Evolutionary conservation across 2,329 filamentous ascomycete species (phyloP).

Genomic region (Stagonosporopsis rhizophila): DNA sequence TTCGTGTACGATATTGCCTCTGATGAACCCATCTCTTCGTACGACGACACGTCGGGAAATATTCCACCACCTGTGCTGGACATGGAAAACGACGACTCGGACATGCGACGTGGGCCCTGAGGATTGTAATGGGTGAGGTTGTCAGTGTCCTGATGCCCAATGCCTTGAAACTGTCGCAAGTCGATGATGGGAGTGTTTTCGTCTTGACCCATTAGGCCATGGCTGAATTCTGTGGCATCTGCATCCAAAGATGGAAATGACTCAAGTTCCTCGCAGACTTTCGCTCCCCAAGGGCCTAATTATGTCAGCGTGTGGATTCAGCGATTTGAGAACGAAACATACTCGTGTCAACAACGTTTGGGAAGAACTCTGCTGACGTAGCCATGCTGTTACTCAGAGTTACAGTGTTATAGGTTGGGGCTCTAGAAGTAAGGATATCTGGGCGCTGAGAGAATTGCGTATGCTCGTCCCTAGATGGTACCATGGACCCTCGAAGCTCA

Average conservation of each 20-base stretch:
- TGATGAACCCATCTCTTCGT: constrained; percentile 74
- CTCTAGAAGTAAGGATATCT: constrained; percentile 33
- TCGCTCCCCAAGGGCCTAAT: constrained; percentile 50
- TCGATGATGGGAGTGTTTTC: constrained; percentile 53
- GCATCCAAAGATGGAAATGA: constrained; percentile 49
- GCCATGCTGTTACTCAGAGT: constrained; percentile 30
- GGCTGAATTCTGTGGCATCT: constrained; percentile 48
- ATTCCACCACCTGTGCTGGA: constrained; percentile 64
- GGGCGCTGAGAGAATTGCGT: constrained; percentile 35
- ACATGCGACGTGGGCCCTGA: constrained; percentile 68
- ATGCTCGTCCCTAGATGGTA: constrained; percentile 34
- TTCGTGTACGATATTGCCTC: constrained; percentile 69
- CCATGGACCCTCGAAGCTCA: constrained; percentile 31
- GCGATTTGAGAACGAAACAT: constrained; percentile 17
- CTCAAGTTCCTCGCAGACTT: constrained; percentile 49
- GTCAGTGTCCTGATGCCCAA: constrained; percentile 43
- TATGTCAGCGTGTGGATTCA: constrained; percentile 26
- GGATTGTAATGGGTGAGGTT: constrained; percentile 47
- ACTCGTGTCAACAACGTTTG: constrained; percentile 49
- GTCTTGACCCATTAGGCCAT: constrained; percentile 47
- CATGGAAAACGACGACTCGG: constrained; percentile 76
- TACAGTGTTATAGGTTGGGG: constrained; percentile 31
- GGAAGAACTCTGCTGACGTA: constrained; percentile 44
- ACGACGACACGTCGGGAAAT: constrained; percentile 72
- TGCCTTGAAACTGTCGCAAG: constrained; percentile 46